phyloP scores from a whole-genome alignment of 331 rosid genomes.

The Rosa hybrid region DNA sequence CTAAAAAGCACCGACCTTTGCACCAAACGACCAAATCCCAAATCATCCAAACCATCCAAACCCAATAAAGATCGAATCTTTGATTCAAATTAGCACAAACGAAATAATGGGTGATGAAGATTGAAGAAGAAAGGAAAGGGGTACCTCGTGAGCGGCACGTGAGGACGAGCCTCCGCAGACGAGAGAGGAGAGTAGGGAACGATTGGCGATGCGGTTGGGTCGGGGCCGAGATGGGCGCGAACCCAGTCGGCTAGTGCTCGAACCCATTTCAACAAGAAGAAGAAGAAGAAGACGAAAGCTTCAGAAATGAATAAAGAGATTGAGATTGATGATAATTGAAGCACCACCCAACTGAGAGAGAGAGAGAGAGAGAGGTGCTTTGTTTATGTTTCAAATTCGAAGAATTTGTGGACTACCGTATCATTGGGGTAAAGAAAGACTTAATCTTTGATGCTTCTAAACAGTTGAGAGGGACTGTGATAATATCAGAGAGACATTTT shows the following conservation, averaged over 20 bases:
- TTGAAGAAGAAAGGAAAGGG: not conserved
- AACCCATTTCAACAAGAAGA: conserved; percentile 55
- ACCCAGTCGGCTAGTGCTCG: conserved; percentile 55
- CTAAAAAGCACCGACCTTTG: conserved; percentile 14
- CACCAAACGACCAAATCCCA: conserved; percentile 27
- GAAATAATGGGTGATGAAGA: conserved; percentile 18
- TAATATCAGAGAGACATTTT: not conserved
- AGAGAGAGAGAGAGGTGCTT: not conserved
- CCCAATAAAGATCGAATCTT: conserved; percentile 16
- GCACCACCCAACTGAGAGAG: conserved; percentile 7
- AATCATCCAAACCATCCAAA: conserved; percentile 17
- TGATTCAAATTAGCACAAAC: not conserved
- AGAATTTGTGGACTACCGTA: conserved; percentile 14
- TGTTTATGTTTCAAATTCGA: conserved; percentile 6
- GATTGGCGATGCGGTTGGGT: conserved; percentile 44
- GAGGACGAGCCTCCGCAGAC: conserved; percentile 74
- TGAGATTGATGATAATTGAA: conserved; percentile 30
- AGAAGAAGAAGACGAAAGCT: not conserved
- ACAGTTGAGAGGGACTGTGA: not conserved
- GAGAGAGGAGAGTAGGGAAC: conserved; percentile 66
- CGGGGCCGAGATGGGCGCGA: conserved; percentile 60
- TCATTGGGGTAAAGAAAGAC: not conserved
- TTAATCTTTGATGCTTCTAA: no score
- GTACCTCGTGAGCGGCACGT: conserved; percentile 59
- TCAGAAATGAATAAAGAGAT: not conserved